Evolutionary conservation across 805 yeast genomes (phyloP).

Genomic region (Candida dendrica): DNA sequence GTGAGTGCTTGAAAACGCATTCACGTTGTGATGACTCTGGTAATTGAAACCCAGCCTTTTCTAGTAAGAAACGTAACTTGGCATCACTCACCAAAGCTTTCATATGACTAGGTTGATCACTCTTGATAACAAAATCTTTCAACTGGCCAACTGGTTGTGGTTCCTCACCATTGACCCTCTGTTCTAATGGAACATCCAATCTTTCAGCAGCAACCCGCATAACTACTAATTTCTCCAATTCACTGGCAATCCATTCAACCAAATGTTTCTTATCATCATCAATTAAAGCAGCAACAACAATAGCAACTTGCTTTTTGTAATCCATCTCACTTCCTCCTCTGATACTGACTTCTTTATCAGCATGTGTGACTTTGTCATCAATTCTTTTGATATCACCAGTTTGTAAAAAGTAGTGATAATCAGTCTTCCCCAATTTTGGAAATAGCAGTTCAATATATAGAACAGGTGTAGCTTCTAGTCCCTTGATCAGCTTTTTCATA

Average conservation of each 20-base stretch:
- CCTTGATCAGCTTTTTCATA: conserved; percentile 49
- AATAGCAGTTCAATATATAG: conserved; percentile 61
- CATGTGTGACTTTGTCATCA: conserved; percentile 7
- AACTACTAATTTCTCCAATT: conserved; percentile 26
- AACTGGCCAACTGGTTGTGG: conserved; percentile 1
- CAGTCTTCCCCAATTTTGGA: conserved; percentile 43
- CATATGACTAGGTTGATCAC: conserved; percentile 14
- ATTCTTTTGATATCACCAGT: conserved; percentile 41
- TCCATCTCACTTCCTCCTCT: conserved; percentile 19
- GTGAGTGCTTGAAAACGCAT: conserved; percentile 30
- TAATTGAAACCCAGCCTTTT: conserved; percentile 36
- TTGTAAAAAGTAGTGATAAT: conserved; percentile 43
- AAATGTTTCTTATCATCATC: conserved; percentile 35
- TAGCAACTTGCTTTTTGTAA: conserved; percentile 41
- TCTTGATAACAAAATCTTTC: conserved; percentile 11
- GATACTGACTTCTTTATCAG: conserved; percentile 19
- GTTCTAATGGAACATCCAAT: conserved; percentile 6
- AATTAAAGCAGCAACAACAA: conserved; percentile 42
- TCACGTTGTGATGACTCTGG: conserved; percentile 32
- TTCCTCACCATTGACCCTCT: not conserved
- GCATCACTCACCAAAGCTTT: conserved; percentile 38
- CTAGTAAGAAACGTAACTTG: conserved; percentile 39
- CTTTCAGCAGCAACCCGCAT: conserved; percentile 15
- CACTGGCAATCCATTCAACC: conserved; percentile 37
- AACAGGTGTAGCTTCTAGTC: conserved; percentile 42